Percentiles rank a stretch among this genome's conserved stretches.
These are phyloP conservation scores for Vanrija sp. DNA, from an alignment of 1,284 basidiomycete genomes.

Conservation along the genomic window DNA sequence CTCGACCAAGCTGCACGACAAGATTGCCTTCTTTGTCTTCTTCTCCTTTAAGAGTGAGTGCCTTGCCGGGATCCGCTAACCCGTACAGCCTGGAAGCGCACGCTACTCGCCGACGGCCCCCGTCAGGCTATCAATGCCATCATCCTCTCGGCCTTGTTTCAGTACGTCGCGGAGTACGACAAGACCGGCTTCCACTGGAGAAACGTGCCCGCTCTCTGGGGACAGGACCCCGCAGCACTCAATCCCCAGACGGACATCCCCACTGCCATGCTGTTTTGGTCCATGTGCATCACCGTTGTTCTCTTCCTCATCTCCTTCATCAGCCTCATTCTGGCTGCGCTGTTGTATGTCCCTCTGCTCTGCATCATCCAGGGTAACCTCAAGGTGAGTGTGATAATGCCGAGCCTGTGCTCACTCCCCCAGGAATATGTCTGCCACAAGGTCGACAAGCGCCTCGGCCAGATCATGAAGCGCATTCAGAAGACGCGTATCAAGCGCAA, in stretches of 20 bases:
- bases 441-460: conserved; percentile 94
- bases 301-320: conserved; percentile 81
- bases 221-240: not conserved
- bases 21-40: conserved; percentile 98
- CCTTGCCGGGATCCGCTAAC: not conserved
- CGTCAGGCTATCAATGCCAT: conserved; percentile 95
- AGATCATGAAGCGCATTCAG: conserved; percentile 86
- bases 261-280: conserved; percentile 76
- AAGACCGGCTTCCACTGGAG: conserved; percentile 6
- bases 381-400: conserved; percentile 52
- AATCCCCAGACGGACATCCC: conserved; percentile 55
- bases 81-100: conserved; percentile 81
- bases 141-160: conserved; percentile 58
- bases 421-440: conserved; percentile 95
- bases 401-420: too few species aligned
- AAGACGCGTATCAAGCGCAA: conserved; percentile 80
- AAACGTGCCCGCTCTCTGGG: conserved; percentile 1
- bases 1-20: conserved; percentile 93
- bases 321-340: conserved; percentile 73
- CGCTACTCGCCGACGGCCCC: conserved; percentile 91
- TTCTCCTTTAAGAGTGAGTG: conserved; percentile 93
- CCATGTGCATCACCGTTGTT: conserved; percentile 84
- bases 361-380: conserved; percentile 94
- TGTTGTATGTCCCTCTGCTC: conserved; percentile 87
- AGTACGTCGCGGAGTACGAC: too few species aligned